Percentiles rank a stretch among this genome's conserved stretches.
Evolutionary conservation across 1,284 basidiomycete species (phyloP).

Genomic region (Ustilago bromivora): DNA sequence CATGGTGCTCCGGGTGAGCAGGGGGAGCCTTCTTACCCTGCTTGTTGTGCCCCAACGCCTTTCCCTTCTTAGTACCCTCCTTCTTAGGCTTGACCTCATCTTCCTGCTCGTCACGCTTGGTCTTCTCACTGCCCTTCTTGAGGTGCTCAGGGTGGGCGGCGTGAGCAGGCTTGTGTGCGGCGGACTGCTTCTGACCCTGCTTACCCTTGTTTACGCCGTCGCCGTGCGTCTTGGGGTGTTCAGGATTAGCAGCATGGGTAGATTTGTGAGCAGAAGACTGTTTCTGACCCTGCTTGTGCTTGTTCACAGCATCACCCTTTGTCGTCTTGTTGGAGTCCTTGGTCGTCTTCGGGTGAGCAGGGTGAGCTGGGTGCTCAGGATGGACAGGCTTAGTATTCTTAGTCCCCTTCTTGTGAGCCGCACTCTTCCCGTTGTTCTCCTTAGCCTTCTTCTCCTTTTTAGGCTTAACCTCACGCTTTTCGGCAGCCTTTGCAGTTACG

Average conservation of each 20-base stretch:
- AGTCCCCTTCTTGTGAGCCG: constrained; percentile 2
- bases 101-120: neutral
- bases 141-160: neutral
- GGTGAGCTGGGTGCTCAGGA: constrained; percentile 7
- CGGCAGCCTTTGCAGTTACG: constrained; percentile 12
- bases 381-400: neutral
- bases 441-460: constrained; percentile 12
- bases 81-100: neutral
- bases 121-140: too few species aligned
- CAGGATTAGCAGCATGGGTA: constrained; percentile 5
- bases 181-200: constrained; percentile 7
- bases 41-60: neutral
- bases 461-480: constrained; percentile 16
- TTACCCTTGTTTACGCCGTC: constrained; percentile 5
- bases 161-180: constrained; percentile 4
- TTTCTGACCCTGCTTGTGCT: constrained; percentile 20
- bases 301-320: constrained; percentile 12
- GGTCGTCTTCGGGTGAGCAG: neutral
- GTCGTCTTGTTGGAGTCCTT: neutral
- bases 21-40: constrained; percentile 2
- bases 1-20: constrained; percentile 2
- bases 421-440: neutral
- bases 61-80: neutral
- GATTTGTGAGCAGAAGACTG: constrained; percentile 12
- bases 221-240: constrained; percentile 1